A percentile compares a stretch with the other conserved stretches of the same genome.
These are phyloP conservation scores for Chaetomium olivaceum DNA, from an alignment of 2,329 filamentous ascomycete species.

Conservation along the genomic window DNA sequence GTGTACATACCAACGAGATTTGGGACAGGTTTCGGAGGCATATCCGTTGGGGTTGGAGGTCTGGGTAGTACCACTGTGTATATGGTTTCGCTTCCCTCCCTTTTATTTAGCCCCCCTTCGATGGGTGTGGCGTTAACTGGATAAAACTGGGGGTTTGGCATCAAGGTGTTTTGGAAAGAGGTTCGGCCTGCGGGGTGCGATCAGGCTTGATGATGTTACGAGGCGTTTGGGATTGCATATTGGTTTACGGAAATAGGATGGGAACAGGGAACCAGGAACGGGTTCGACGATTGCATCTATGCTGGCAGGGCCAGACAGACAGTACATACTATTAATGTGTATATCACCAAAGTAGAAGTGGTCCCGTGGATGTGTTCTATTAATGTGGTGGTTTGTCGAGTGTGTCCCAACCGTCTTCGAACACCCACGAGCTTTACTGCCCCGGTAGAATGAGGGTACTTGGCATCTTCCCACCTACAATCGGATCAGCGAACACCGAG, in stretches of 20 bases:
- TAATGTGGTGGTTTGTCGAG: too few relatives aligned
- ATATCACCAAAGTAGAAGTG: not conserved
- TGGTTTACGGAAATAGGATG: not conserved
- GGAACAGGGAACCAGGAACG: not conserved
- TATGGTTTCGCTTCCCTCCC: not conserved
- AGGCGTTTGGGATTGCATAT: not conserved
- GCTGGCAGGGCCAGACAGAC: not conserved
- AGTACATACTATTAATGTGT: not conserved
- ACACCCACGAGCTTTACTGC: too few relatives aligned
- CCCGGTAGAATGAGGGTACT: too few relatives aligned
- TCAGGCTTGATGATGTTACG: not conserved
- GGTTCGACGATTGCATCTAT: not conserved
- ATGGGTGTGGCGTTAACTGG: constrained; percentile 1
- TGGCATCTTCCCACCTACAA: too few relatives aligned
- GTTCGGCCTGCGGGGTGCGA: not conserved
- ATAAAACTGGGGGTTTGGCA: not conserved
- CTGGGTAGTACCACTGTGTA: not conserved
- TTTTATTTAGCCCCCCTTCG: not conserved
- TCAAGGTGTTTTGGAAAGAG: not conserved
- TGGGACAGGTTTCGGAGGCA: not conserved
- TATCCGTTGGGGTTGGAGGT: too few relatives aligned
- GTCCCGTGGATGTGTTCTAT: not conserved
- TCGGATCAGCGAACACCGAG: too few relatives aligned
- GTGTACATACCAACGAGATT: not conserved
- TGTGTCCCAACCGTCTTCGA: too few relatives aligned